Percentiles rank a stretch among this genome's conserved stretches.
phyloP scores from a whole-genome alignment of 1,284 basidiomycete genomes.

The Inonotus hispidus region DNA sequence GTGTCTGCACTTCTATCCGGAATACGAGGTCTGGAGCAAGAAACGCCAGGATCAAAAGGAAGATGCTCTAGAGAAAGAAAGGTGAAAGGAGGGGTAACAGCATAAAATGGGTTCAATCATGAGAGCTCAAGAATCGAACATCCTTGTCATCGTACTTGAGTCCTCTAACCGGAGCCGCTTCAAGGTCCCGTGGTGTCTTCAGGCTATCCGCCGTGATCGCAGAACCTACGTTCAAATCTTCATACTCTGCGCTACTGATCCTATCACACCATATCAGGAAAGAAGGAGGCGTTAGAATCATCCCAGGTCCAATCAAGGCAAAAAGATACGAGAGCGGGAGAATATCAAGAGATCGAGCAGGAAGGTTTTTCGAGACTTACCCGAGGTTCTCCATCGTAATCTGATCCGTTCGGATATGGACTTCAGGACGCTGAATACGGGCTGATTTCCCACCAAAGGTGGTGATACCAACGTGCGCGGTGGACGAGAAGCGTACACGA shows the following conservation, averaged over 20 bases:
- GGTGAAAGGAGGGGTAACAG: not conserved
- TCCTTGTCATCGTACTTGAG: not conserved
- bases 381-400: conserved; percentile 41
- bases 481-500: conserved; percentile 4
- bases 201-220: conserved; percentile 10
- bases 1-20: too few relatives aligned
- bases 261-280: not conserved
- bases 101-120: not conserved
- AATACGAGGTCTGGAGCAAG: too few relatives aligned
- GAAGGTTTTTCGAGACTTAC: not conserved
- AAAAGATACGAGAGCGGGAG: not conserved
- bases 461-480: conserved; percentile 8
- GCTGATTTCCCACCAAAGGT: conserved; percentile 17
- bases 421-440: conserved; percentile 37
- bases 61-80: not conserved
- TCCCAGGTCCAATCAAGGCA: not conserved
- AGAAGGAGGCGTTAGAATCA: not conserved
- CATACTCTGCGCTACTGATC: conserved; percentile 7
- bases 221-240: conserved; percentile 4
- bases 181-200: conserved; percentile 16
- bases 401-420: conserved; percentile 55
- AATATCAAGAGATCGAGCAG: not conserved
- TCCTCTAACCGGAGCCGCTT: not conserved
- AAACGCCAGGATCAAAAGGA: too few relatives aligned
- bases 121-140: not conserved